Conservation (phyloP, 148 eudicot genomes). For the Rhododendron ovatum region DNA sequence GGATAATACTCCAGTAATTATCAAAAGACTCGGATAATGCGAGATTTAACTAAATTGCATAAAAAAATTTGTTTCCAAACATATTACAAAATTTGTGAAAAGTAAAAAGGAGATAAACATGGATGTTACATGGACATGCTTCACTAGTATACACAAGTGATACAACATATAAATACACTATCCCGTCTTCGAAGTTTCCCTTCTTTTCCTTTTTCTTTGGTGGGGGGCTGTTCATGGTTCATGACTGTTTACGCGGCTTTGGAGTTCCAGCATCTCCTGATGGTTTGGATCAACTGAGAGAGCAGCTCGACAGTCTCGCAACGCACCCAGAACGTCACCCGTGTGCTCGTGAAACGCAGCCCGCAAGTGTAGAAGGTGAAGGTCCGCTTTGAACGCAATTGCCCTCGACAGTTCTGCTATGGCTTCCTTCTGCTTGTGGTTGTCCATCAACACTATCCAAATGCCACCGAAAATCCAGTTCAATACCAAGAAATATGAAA, state of each 20-base stretch:
- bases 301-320: constrained; percentile 87
- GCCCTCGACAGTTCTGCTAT: constrained; percentile 78
- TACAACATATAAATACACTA: neutral
- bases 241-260: constrained; percentile 70
- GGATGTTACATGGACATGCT: constrained; percentile 8
- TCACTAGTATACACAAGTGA: constrained; percentile 14
- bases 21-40: neutral
- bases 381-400: constrained; percentile 90
- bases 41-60: neutral
- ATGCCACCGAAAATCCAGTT: neutral
- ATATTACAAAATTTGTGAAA: constrained; percentile 9
- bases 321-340: constrained; percentile 66
- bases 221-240: constrained; percentile 43
- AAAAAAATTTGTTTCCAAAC: neutral
- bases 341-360: constrained; percentile 96
- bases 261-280: constrained; percentile 87
- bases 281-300: constrained; percentile 96
- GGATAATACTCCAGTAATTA: neutral
- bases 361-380: constrained; percentile 78
- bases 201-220: neutral
- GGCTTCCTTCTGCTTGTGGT: constrained; percentile 87
- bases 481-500: neutral
- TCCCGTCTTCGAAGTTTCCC: neutral
- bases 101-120: neutral
- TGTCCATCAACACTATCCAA: constrained; percentile 87